A percentile compares a stretch with the other conserved stretches of the same genome.
phyloP scores from a whole-genome alignment of 495 filamentous ascomycete species.

The Aspergillus olivimuriae region DNA sequence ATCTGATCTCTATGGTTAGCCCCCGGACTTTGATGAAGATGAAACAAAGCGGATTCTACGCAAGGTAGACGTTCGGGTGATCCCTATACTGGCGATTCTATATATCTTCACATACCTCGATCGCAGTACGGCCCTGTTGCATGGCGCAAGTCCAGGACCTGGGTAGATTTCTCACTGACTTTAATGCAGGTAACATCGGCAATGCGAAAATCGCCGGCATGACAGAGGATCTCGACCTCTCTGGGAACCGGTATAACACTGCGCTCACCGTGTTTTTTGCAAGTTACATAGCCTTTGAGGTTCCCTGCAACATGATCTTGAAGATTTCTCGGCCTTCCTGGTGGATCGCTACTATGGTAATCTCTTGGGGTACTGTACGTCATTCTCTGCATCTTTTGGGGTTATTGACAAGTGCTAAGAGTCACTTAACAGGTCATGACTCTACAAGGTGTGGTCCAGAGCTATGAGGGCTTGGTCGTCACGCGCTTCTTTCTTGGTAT shows the following conservation, averaged over 20 bases:
- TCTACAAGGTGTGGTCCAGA: constrained; percentile 68
- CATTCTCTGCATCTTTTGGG: constrained; percentile 57
- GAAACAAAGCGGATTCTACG: neutral
- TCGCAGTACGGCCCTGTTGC: too few relatives aligned
- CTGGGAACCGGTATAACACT: constrained; percentile 39
- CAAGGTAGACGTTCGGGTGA: neutral
- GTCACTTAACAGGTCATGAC: constrained; percentile 62
- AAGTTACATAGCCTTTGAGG: constrained; percentile 57
- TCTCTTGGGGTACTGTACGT: constrained; percentile 42
- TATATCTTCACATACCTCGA: neutral
- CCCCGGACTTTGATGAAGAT: too few relatives aligned
- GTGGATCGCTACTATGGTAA: constrained; percentile 44
- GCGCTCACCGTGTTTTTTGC: constrained; percentile 58
- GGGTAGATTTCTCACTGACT: too few relatives aligned
- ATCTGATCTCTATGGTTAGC: too few relatives aligned
- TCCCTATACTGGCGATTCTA: neutral
- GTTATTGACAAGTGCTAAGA: constrained; percentile 52
- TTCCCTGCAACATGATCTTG: constrained; percentile 58
- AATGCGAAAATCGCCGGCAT: neutral
- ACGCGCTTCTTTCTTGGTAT: constrained; percentile 78
- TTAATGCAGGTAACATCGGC: neutral
- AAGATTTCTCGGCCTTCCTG: constrained; percentile 57
- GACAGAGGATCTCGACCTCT: neutral
- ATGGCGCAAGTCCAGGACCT: too few relatives aligned
- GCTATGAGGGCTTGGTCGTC: constrained; percentile 62